Base-by-base conservation (phyloP, 306 rosid genomes). In the Cicer bijugum region DNA sequence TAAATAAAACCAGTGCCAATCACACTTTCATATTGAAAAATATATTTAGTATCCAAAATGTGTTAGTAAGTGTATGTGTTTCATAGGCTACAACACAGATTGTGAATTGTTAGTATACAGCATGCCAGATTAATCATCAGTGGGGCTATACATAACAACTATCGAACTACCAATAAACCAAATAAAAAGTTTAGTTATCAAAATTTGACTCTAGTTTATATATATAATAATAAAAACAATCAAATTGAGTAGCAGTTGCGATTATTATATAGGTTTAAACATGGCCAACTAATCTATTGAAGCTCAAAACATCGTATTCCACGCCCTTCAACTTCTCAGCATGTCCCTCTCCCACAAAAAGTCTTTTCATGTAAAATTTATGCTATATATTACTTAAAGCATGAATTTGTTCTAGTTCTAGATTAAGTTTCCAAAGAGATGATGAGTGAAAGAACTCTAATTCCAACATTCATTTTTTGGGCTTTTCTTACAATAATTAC, bases 381-480 rank as follows among this genome's bases (percentile, higher is more conserved):
- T 52, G 35, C 35, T 28, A 52, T 15, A 8, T 0, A 0, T 53
- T 45, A 64, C 60, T 53, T n/a, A 48, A 42, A 33, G 55, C 52
- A 35, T 66, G 50, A 61, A 10, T 55, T 59, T 38, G 53, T 23
- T 50, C 7, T 57, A 10, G 63, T 17, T n/a, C 7, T 57, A 10
- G 63, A 14, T n/a, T 16, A 0, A 53, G 67, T 40, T 6, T 58
- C 39, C 43, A 42, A 43, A 85, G 73, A 92, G 46, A 60, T 10
- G 39, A 64, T 86, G 92, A 90, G 66, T 76, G 92, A 80, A 35
- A 92, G 91, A 87, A 85, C 91, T 45, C 72, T 89, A 19, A 81
- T 87, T 69, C 88, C 91, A 80, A 93, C 89, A 83, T 87, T 89
- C 81, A 60, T 86, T 78, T 89, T 86, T 76, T 93, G 97, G 98